Evolutionary conservation across 1,284 basidiomycete species (phyloP), one percentile per base, ranked within the genome.

Genomic region (Papiliotrema flavescens): DNA sequence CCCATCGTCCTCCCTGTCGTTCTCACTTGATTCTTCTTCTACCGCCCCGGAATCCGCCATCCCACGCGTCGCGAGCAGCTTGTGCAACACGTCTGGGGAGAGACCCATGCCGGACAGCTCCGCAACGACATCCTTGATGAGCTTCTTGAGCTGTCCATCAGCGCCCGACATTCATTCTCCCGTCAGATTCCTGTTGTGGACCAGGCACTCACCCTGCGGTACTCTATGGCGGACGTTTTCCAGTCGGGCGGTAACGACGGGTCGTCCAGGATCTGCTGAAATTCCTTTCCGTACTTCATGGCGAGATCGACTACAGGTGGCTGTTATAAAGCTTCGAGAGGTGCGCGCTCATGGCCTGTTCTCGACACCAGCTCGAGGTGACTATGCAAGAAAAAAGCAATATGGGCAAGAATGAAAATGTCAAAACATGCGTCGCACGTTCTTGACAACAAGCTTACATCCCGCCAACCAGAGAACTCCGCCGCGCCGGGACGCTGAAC

Each of bases 81-180:
- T 76, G 48, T 81, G 74, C n/a, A 85, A 76, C 0, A 84, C 79
- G 6, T 80, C 77, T 0, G 81, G 87, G 45, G 82, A 83, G 3
- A 95, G 79, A 8, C 92, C 93, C 49, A 94, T 79, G 7, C 83
- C 81, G 8, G 84, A 81, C 28, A 98, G 84, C 74, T 98, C 93
- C 17, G 80, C 77, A 0, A 89, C 90, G 45, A 94, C 85, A 70
- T 87, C 83, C 66, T 92, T 90, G 69, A 98, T 92, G 49, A 96
- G 80, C 68, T 91, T 93, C 77, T 98, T 97, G 61, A 98, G 85
- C 87, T 92, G 13, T 17, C 14, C 19, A 49, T 59, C 36, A 52
- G 59, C 50, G 11, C 44, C 37, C 42, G 39, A n/a, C n/a, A n/a
- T n/a, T n/a, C n/a, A n/a, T n/a, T n/a, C n/a, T n/a, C n/a, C n/a